Base-by-base conservation (phyloP, 2,329 filamentous ascomycete species). In the Diaporthe helianthi region DNA sequence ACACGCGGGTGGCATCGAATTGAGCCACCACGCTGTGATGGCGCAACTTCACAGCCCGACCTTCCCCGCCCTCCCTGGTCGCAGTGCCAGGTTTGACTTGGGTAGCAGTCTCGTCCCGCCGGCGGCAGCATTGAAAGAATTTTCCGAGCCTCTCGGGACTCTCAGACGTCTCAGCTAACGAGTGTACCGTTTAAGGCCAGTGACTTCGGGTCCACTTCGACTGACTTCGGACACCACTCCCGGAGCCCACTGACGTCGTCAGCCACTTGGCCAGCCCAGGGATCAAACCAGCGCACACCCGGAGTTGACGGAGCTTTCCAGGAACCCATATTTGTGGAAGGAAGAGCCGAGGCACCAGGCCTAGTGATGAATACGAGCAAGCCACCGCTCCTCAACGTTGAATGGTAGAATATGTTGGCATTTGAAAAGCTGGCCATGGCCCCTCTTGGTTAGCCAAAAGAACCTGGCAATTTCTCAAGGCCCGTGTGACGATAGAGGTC, bases 301-400 rank as follows among this genome's bases (percentile, higher is more conserved):
- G 26, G 9, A 15, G 24, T 47, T 29, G 22, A 4, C 12, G 41
- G 12, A 47, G 41, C 26, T 17, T 3, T 24, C 7, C 55, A 17
- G 12, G n/a, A 36, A 26, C 41, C 22, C 41, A 47, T 13, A 61
- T 4, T 31, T 5, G 17, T 47, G 58, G 41, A 47, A 47, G 41
- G 58, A 33, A 61, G 58, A 61, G 29, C 41, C 58, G 41, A 47
- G 58, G 17, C 22, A 9, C 58, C 22, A 61, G 24, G 15, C 41
- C 41, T 29, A 12, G 41, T 61, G 38, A 47, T 33, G 26, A 47
- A 7, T 29, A 33, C 41, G 26, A 24, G 41, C 58, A 47, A 47
- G 58, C 19, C 58, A 47, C 15, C 41, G 10, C 13, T 29, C 36
- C 54, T 15, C 41, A 47, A 47, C 41, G 19, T 47, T 33, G 58